These are phyloP conservation scores for Wickerhamomyces bovis DNA, from an alignment of 805 yeast species.

Conservation along the genomic window DNA sequence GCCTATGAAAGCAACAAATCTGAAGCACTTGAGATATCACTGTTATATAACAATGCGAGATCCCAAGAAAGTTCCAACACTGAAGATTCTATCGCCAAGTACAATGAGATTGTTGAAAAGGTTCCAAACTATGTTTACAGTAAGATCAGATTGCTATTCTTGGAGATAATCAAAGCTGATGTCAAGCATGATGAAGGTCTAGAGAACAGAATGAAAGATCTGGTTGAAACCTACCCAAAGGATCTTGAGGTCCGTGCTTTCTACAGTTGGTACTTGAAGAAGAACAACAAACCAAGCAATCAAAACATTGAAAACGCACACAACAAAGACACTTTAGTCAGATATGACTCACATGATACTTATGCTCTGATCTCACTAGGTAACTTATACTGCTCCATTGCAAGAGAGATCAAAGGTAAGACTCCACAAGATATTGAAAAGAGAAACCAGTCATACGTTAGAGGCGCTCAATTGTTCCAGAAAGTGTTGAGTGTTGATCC, in stretches of 20 bases:
- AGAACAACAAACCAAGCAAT: constrained; percentile 40
- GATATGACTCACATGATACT: constrained; percentile 79
- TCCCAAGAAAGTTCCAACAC: constrained; percentile 44
- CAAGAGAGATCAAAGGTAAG: constrained; percentile 59
- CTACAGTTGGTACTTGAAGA: constrained; percentile 80
- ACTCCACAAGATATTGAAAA: constrained; percentile 47
- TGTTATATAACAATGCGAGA: constrained; percentile 74
- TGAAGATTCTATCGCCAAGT: constrained; percentile 28
- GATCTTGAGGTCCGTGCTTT: constrained; percentile 84
- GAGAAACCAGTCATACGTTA: constrained; percentile 65
- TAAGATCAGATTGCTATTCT: constrained; percentile 59
- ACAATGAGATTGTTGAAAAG: constrained; percentile 47
- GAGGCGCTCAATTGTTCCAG: constrained; percentile 89
- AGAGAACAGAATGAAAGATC: constrained; percentile 45
- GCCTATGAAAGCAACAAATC: constrained; percentile 34
- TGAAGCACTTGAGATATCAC: constrained; percentile 34
- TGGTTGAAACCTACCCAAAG: constrained; percentile 49
- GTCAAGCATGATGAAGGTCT: constrained; percentile 32
- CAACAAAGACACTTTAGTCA: constrained; percentile 78
- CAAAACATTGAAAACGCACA: constrained; percentile 66
- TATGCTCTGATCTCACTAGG: constrained; percentile 89
- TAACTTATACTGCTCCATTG: constrained; percentile 76
- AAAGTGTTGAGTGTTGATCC: constrained; percentile 84
- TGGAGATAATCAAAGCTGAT: constrained; percentile 47
- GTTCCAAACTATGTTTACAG: constrained; percentile 75